Evolutionary conservation across 129 eudicot genomes (phyloP).

Genomic region (Tagetes patula): DNA sequence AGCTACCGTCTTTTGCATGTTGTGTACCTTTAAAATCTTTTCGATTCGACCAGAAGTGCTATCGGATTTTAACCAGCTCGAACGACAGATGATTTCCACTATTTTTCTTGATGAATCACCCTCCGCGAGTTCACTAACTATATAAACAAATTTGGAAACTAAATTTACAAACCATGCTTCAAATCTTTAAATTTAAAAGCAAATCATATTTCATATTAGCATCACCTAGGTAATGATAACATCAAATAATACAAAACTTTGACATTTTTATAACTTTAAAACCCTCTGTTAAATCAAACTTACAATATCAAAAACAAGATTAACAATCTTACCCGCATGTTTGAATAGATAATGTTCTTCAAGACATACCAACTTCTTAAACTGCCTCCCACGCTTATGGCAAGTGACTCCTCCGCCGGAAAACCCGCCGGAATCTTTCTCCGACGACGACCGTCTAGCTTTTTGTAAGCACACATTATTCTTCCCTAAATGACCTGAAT

Average conservation of each 20-base stretch:
- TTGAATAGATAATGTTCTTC: slow-evolving; percentile 76
- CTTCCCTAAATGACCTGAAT: slow-evolving; percentile 31
- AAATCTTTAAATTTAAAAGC: not conserved
- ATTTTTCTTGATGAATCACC: slow-evolving; percentile 90
- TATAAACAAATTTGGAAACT: not conserved
- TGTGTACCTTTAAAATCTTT: slow-evolving; percentile 79
- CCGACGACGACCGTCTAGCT: slow-evolving; percentile 39
- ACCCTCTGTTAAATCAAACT: not conserved
- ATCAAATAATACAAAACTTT: not conserved
- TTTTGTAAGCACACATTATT: slow-evolving; percentile 32
- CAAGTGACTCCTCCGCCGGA: slow-evolving; percentile 51
- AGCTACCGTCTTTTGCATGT: slow-evolving; percentile 75
- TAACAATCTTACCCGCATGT: slow-evolving; percentile 44
- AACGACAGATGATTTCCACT: slow-evolving; percentile 84
- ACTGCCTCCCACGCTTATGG: slow-evolving; percentile 81
- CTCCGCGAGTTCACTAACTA: slow-evolving; percentile 83
- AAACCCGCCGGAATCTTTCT: slow-evolving; percentile 41
- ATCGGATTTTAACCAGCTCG: slow-evolving; percentile 81
- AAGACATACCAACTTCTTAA: slow-evolving; percentile 67
- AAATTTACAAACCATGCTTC: slow-evolving; percentile 5
- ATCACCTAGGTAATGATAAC: not conserved
- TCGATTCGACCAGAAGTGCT: slow-evolving; percentile 65
- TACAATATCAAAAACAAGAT: not conserved
- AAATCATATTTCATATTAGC: not conserved
- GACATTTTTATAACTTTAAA: too few relatives aligned